Percentiles rank a stretch among this genome's conserved stretches.
These are phyloP conservation scores for Leishmania aethiopica DNA, from an alignment of 208 protist genomes.

Conservation along the genomic window DNA sequence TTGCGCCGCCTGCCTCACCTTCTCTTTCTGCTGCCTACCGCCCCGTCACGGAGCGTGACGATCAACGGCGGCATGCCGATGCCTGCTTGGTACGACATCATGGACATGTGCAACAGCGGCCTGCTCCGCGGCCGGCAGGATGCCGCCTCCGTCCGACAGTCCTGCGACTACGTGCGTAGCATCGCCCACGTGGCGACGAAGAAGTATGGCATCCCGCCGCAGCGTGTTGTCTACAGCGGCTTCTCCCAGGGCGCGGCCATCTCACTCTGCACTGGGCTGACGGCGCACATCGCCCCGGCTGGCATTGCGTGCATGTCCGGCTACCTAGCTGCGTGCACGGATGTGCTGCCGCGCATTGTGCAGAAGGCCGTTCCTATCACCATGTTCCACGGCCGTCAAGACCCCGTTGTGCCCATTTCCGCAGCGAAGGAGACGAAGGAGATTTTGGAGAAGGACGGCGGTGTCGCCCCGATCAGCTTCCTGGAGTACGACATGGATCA, in stretches of 20 bases:
- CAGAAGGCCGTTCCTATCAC: constrained; percentile 45
- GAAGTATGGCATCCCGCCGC: constrained; percentile 59
- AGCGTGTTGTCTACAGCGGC: constrained; percentile 89
- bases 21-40: constrained; percentile 92
- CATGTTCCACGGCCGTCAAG: constrained; percentile 81
- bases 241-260: constrained; percentile 93
- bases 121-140: constrained; percentile 49
- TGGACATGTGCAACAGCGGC: constrained; percentile 37
- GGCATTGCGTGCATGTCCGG: constrained; percentile 79
- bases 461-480: constrained; percentile 43
- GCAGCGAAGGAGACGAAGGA: constrained; percentile 52
- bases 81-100: constrained; percentile 94
- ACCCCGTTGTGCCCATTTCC: constrained; percentile 74
- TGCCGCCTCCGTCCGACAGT: constrained; percentile 46
- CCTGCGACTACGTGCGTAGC: constrained; percentile 72
- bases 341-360: constrained; percentile 48
- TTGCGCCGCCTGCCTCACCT: constrained; percentile 73
- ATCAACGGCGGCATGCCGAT: constrained; percentile 89
- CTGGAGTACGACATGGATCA: constrained; percentile 87
- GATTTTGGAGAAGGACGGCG: constrained; percentile 45
- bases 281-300: constrained; percentile 56
- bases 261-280: constrained; percentile 72
- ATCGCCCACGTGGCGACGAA: constrained; percentile 54
- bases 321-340: constrained; percentile 63
- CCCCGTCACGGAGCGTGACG: constrained; percentile 77